These are phyloP conservation scores for Tylopilus vinaceipallidus DNA, from an alignment of 768 basidiomycete species.

Conservation along the genomic window DNA sequence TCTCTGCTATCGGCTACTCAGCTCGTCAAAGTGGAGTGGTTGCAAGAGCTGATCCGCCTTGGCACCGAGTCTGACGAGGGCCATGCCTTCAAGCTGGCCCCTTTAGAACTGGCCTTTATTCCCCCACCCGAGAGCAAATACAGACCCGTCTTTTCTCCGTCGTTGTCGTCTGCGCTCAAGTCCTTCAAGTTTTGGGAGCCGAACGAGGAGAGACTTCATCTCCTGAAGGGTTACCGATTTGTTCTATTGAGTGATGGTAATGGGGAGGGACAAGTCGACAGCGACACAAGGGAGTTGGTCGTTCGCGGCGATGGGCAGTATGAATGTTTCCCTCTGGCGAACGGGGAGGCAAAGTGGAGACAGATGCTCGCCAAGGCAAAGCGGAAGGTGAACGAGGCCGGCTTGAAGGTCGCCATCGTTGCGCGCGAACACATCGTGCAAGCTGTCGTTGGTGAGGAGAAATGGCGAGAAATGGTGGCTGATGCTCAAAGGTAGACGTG, in stretches of 20 bases:
- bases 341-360: constrained; percentile 49
- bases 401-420: constrained; percentile 50
- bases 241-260: constrained; percentile 61
- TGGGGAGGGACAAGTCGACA: constrained; percentile 45
- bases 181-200: constrained; percentile 62
- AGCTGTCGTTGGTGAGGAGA: constrained; percentile 50
- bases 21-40: constrained; percentile 69
- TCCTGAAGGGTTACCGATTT: constrained; percentile 56
- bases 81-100: constrained; percentile 32
- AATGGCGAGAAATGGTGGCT: constrained; percentile 51
- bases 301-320: constrained; percentile 57
- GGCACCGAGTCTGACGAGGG: constrained; percentile 37
- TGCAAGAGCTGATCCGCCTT: constrained; percentile 55
- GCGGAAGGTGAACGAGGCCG: constrained; percentile 43
- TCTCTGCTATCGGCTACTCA: constrained; percentile 58
- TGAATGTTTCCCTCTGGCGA: constrained; percentile 56
- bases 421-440: constrained; percentile 47
- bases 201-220: constrained; percentile 56
- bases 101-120: constrained; percentile 50
- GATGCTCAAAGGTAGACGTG: constrained; percentile 49
- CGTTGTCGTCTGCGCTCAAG: constrained; percentile 48
- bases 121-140: constrained; percentile 55
- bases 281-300: constrained; percentile 53
- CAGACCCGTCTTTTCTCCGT: constrained; percentile 54
- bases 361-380: constrained; percentile 50